Conservation (phyloP, 2,329 filamentous ascomycete genomes). For the Calonectria ilicicola region DNA sequence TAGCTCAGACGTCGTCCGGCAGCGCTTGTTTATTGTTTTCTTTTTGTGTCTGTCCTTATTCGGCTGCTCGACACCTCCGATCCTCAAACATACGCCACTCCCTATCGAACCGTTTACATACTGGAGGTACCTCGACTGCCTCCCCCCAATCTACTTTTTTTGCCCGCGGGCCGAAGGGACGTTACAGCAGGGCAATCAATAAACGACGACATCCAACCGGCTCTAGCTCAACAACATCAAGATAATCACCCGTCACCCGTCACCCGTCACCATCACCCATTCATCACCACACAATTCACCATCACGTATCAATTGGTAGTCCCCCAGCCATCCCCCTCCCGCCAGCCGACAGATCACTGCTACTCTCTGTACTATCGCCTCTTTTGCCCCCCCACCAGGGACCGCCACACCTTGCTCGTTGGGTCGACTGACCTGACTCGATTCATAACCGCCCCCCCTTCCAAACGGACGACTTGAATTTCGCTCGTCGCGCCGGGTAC, state of each 20-base stretch:
- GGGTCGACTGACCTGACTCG: conserved; percentile 40
- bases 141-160: neutral
- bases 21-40: neutral
- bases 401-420: conserved; percentile 29
- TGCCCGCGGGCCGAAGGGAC: neutral
- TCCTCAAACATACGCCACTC: neutral
- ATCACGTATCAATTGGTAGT: neutral
- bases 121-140: neutral
- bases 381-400: conserved; percentile 17
- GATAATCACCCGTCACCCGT: neutral
- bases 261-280: neutral
- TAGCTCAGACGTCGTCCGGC: conserved; percentile 3
- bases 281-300: neutral
- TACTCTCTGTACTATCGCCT: neutral
- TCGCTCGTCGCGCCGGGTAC: conserved; percentile 23
- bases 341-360: neutral
- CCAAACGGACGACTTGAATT: conserved; percentile 22
- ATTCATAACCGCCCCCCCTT: conserved; percentile 31
- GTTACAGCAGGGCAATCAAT: neutral
- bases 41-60: neutral
- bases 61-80: neutral
- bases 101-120: neutral
- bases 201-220: neutral
- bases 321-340: neutral
- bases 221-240: neutral